These are phyloP conservation scores for Silene conica DNA, from an alignment of 148 eudicot species.

Conservation along the genomic window DNA sequence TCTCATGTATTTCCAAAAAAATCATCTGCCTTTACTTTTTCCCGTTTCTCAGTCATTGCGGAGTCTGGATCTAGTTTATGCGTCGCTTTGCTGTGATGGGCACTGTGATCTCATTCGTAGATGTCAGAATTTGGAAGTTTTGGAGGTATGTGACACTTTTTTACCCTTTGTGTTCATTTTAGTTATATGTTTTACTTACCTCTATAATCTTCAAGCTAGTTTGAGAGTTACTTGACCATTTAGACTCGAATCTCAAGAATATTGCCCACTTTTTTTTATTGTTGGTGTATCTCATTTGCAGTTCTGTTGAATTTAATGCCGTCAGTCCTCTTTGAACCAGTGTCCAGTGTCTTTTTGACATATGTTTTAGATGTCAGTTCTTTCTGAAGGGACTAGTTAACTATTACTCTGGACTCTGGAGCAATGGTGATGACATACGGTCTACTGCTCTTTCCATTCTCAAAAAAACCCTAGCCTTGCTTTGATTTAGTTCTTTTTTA, in stretches of 20 bases:
- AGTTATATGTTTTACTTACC: neutral
- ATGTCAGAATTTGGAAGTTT: slow-evolving; percentile 87
- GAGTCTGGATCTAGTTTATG: slow-evolving; percentile 80
- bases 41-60: slow-evolving; percentile 55
- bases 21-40: slow-evolving; percentile 60
- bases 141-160: slow-evolving; percentile 56
- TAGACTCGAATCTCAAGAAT: neutral
- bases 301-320: neutral
- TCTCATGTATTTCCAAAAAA: slow-evolving; percentile 53
- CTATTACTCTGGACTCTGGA: too few species aligned
- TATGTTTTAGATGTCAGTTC: too few species aligned
- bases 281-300: neutral
- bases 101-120: slow-evolving; percentile 60
- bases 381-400: too few species aligned
- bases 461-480: too few species aligned
- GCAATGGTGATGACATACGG: too few species aligned
- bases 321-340: neutral
- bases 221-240: neutral
- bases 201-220: neutral
- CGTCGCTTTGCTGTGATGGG: slow-evolving; percentile 66
- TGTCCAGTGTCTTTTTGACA: neutral
- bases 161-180: neutral
- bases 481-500: too few species aligned
- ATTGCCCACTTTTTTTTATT: neutral
- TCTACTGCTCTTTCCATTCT: too few species aligned